Percentiles rank a stretch among this genome's conserved stretches.
phyloP scores from a whole-genome alignment of 305 asterid species.

The Nicotiana rustica region DNA sequence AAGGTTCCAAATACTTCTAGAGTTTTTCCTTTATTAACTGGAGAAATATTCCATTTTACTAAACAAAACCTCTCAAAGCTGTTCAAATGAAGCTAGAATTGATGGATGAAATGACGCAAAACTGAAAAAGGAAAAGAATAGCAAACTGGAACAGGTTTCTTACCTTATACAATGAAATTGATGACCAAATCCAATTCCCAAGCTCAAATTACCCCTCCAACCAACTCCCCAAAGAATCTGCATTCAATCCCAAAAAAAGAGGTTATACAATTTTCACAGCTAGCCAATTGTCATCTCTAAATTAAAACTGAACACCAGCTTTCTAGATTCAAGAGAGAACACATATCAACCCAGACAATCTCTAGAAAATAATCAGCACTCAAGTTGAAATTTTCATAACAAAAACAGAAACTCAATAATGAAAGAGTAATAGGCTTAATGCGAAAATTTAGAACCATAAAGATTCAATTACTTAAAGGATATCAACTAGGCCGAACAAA shows the following conservation, averaged over 20 bases:
- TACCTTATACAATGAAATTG: constrained; percentile 28
- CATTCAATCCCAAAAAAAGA: background rate
- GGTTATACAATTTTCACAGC: constrained; percentile 6
- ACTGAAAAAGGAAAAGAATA: background rate
- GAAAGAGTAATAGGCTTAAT: background rate
- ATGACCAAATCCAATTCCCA: background rate
- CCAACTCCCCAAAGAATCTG: constrained; percentile 16
- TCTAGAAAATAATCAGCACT: background rate
- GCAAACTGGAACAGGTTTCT: constrained; percentile 34
- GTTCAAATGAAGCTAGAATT: constrained; percentile 7
- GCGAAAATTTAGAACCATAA: background rate
- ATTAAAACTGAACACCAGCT: background rate
- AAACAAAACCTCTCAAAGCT: background rate
- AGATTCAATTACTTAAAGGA: background rate
- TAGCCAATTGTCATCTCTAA: background rate
- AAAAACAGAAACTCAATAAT: background rate
- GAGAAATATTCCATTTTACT: background rate
- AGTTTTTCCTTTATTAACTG: background rate
- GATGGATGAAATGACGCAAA: background rate
- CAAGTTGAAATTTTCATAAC: background rate
- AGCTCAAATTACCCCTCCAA: background rate
- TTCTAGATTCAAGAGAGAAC: background rate
- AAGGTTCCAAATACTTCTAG: constrained; percentile 14
- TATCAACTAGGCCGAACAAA: background rate
- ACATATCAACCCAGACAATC: background rate